Evolutionary conservation across 331 rosid species (phyloP).

Genomic region (Cucumis variabilis): DNA sequence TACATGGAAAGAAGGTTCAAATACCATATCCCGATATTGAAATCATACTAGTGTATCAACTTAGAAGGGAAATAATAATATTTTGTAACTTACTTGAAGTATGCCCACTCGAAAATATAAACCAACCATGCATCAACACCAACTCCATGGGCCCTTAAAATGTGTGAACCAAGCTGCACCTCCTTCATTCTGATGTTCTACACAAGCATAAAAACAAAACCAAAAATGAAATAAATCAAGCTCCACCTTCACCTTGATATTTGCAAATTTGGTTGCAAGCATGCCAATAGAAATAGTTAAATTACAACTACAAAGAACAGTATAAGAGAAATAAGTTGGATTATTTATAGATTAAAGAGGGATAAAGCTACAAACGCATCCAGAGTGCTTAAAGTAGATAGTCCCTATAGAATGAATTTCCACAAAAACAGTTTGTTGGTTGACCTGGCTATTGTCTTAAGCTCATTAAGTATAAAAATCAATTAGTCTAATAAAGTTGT

Average conservation of each 20-base stretch:
- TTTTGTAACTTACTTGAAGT: constrained; percentile 64
- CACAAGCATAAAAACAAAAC: constrained; percentile 3
- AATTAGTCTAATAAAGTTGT: background rate
- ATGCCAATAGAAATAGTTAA: background rate
- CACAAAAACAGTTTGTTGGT: background rate
- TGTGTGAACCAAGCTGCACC: constrained; percentile 73
- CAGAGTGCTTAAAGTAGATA: background rate
- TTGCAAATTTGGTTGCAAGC: background rate
- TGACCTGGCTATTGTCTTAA: background rate
- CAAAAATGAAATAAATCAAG: background rate
- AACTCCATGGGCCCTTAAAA: constrained; percentile 79
- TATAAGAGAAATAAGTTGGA: background rate
- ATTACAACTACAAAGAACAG: background rate
- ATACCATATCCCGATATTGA: constrained; percentile 11
- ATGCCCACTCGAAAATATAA: constrained; percentile 93
- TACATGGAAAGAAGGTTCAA: constrained; percentile 59
- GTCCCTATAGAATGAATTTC: background rate
- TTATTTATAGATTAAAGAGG: too few species aligned
- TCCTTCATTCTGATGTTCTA: constrained; percentile 60
- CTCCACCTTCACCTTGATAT: background rate
- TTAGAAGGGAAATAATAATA: background rate
- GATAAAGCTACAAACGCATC: background rate
- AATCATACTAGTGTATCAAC: background rate
- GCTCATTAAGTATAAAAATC: background rate
- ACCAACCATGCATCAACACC: constrained; percentile 80